phyloP scores from a whole-genome alignment of 306 rosid species.

The Corylus americana region DNA sequence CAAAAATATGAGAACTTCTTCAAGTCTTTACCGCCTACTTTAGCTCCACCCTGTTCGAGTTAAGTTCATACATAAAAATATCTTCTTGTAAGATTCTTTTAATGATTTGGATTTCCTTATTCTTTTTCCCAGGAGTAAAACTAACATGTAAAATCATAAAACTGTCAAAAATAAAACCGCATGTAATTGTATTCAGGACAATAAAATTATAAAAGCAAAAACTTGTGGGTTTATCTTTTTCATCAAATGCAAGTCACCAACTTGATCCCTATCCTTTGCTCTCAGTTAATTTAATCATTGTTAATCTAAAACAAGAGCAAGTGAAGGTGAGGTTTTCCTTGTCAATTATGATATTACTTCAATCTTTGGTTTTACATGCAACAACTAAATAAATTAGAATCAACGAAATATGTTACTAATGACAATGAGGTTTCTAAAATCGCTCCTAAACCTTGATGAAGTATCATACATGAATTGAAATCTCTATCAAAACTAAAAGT shows the following conservation, averaged over 20 bases:
- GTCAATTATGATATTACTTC: neutral
- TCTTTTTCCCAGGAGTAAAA: conserved; percentile 1
- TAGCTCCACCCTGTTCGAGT: neutral
- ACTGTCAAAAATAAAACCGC: neutral
- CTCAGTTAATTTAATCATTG: neutral
- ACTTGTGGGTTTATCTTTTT: neutral
- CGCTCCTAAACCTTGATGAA: neutral
- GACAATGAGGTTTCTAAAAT: neutral
- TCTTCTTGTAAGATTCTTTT: neutral
- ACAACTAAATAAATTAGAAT: neutral
- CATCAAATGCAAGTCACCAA: neutral
- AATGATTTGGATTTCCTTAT: neutral
- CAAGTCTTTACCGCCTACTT: neutral
- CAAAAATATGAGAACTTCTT: neutral
- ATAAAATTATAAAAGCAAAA: neutral
- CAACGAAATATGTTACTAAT: conserved; percentile 2
- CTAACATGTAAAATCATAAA: neutral
- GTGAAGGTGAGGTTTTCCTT: neutral
- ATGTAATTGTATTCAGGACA: neutral
- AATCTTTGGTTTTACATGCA: conserved; percentile 1
- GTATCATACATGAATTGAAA: neutral
- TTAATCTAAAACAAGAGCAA: neutral
- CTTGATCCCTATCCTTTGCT: neutral
- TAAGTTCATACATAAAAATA: neutral
- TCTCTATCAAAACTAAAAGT: neutral